Base-by-base conservation (phyloP, 306 rosid species). In the Quercus agrifolia region DNA sequence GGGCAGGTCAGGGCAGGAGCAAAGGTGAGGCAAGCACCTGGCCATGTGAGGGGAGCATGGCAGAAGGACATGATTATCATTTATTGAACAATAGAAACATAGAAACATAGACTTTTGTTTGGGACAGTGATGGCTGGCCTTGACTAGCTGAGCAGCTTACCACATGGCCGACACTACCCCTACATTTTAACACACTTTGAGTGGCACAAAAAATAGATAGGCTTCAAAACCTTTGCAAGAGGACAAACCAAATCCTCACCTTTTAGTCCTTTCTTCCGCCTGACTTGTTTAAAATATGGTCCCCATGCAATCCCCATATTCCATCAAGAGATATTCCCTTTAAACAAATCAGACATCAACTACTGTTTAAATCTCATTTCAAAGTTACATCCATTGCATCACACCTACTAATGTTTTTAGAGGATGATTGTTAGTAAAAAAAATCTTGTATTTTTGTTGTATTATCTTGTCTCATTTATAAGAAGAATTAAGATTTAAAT, bases 101-200 rank as follows among this genome's bases (percentile, higher is more conserved):
- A 33, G 52, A 23, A 56, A 77, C 70, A 66, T 8, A 61, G 51
- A 81, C 81, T 73, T 77, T 69, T 20, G 75, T 44, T 72, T 59
- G 61, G 70, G 82, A 77, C 44, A 88, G 74, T 35, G 83, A 78
- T n/a, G 71, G 63, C 78, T 56, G 69, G 30, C 25, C 64, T 79
- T 73, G 69, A 81, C 80, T 30, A 78, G 30, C 83, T 79, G 7
- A 28, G 58, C 79, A 78, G 30, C 82, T 81, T 17, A 51, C 54
- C 92, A 89, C 88, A 85, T 88, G 93, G 91, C 93, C 92, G 92
- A 89, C 96, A 86, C 11, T 41, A 9, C 64, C 73, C 71, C 69
- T 79, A 84, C 87, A 76, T 23, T 49, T 57, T 33, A 4, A 31
- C 78, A 79, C 79, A 85, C 85, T 83, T 81, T 76, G 58, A 63